Evolutionary conservation across 176 grass and related monocot species (phyloP), one percentile per base, ranked within the genome.

Genomic region (Musa acuminata): DNA sequence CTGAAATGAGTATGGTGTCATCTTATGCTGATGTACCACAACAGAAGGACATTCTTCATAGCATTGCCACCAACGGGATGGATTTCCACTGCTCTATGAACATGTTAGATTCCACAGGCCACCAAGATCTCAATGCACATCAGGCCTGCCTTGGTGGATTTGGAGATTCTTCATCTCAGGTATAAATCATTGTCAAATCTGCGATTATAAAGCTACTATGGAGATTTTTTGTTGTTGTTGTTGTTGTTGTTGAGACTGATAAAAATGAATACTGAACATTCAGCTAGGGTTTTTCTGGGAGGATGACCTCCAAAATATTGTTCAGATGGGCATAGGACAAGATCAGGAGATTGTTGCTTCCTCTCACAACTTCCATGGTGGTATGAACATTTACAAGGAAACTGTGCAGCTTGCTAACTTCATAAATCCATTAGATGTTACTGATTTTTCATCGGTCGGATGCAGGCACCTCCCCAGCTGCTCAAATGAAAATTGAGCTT

Each of bases 401-500:
- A 80, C 74, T 43, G 77, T 12, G 22, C 13, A 58, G 3, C 26
- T 29, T 25, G 8, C 27, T 49, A n/a, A 63, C 22, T 51, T 52
- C 26, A 1, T 29, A 9, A 1, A 43, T 35, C 3, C 57, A 75
- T 54, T 13, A 55, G 19, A 78, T 6, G 35, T 29, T 78, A 13
- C 71, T 83, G 50, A 85, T 65, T 72, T 21, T 49, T 25, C 75
- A 67, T 50, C 64, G 19, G 23, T 27, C 11, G 71, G 6, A 23
- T 22, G 25, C 85, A 96, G 93, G 93, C 53, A 79, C 85, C 51
- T 84, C 86, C 76, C 85, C 89, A 83, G 79, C 82, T 86, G 89
- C 87, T 85, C 87, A 92, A 79, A 92, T 92, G 89, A 96, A 96
- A 85, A 96, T 89, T 87, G 93, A 96, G 84, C 87, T 88, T 72